Evolutionary conservation across 768 basidiomycete genomes (phyloP), one percentile per base, ranked within the genome.

Genomic region (Leucosporidium creatinivorum): DNA sequence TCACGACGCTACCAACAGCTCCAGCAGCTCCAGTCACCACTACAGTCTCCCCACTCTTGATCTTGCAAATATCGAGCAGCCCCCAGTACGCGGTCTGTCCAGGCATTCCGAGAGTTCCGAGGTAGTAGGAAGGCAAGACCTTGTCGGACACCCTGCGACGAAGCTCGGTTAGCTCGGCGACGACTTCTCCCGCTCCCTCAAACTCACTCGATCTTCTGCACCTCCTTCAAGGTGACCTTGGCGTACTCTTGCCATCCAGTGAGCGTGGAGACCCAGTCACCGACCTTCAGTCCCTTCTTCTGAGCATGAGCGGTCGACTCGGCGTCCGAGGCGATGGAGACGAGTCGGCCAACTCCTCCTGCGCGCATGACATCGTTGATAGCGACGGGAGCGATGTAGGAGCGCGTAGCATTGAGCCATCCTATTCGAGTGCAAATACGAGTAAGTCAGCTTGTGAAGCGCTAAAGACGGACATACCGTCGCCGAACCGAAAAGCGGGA

Each of bases 71-170:
- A 58, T 91, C 89, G 77, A 85, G 81, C 33, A 97, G 81, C 13
- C 93, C 93, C 91, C 91, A 90, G 78, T 93, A 96, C 7, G 93
- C 93, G 8, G 93, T 94, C 76, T 69, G 67, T 18, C 89, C 91
- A 17, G 86, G 82, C 55, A 77, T 75, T 25, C 93, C 92, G n/a
- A 94, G 81, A 1, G 85, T 84, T 31, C 89, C 89, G 60, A 96
- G 78, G 78, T 86, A 89, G 76, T 94, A 72, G 8, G 63, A 66
- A 19, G 69, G 69, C 44, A 33, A 19, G 48, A 68, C 33, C 3
- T 50, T 28, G 17, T 57, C 36, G 55, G 61, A 31, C 26, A 63
- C 23, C 12, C 66, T 67, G 59, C 9, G 17, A 9, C 30, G 30
- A 31, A 23, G 21, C 13, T 18, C 55, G 31, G 31, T 7, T 19